Base-by-base conservation (phyloP, 23 red algal species). In the Gracilaria domingensis region DNA sequence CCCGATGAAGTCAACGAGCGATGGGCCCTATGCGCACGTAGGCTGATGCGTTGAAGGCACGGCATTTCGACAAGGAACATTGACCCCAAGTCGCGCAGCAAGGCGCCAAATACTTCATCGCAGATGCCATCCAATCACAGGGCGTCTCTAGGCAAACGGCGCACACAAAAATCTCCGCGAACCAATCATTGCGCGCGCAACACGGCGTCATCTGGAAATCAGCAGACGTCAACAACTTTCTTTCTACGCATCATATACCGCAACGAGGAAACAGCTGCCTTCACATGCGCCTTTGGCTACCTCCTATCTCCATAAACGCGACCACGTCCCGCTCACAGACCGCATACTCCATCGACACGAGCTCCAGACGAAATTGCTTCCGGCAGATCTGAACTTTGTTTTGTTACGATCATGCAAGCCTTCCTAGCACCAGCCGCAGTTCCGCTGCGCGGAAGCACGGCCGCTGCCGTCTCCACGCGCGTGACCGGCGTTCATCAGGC, bases 371-470 rank as follows among this genome's bases (percentile, higher is more conserved):
- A 62, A 8, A 12, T 18, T 5, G 2, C 24, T 62, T 62, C 24
- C 59, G 4, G 24, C 26, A 8, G 59, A 62, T 62, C 59, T 62
- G 51, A 55, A 17, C 26, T 1, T 29, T 62, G 24, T 18, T 8
- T 25, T 29, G 29, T 24, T 2, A 29, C 34, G 44, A 73, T 20
- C 36, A 73, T 73, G 67, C 67, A 73, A 44, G 67, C 67, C 20
- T 73, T 73, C 35, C 7, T 73, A 12, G 34, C 67, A 14, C 67
- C 67, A 2, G 44, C 67, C 20, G 30, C 35, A 5, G 20, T 73
- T 39, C 67, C 67, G 34, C 67, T 73, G 67, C 67, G 67, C 8
- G 67, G 67, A 23, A 73, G 21, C 35, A n/a, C 67, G 18, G 67
- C 67, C 0, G 67, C 67, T 44, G 67, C 67, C 20, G 33, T 11